Percentiles rank a stretch among this genome's conserved stretches.
Evolutionary conservation across 108 stramenopile species (phyloP).

Genomic region (Aurantiochytrium sp.): DNA sequence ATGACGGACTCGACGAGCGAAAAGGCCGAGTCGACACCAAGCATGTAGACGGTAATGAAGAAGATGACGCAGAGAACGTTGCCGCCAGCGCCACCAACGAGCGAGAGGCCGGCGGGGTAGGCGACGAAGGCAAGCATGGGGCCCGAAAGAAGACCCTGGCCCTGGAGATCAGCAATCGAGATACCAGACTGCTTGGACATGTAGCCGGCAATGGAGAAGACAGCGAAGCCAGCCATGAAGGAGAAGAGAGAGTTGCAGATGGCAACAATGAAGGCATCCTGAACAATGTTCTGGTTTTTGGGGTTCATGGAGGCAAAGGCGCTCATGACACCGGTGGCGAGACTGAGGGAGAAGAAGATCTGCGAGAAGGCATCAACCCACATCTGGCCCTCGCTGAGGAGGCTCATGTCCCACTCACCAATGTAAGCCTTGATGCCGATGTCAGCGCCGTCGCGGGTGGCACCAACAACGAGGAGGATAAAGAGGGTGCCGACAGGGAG

Average conservation of each 20-base stretch:
- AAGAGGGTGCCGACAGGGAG: not conserved
- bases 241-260: conserved; percentile 44
- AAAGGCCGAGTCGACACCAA: conserved; percentile 63
- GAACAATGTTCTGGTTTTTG: conserved; percentile 45
- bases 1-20: conserved; percentile 45
- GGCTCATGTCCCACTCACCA: conserved; percentile 46
- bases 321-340: conserved; percentile 56
- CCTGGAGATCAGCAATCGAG: conserved; percentile 7
- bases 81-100: conserved; percentile 43
- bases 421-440: conserved; percentile 48
- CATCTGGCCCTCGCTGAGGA: conserved; percentile 43
- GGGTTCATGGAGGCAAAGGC: conserved; percentile 55
- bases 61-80: conserved; percentile 49
- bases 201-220: conserved; percentile 58
- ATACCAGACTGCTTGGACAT: conserved; percentile 31
- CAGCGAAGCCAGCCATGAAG: conserved; percentile 59
- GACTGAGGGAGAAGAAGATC: conserved; percentile 54
- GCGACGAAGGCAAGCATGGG: conserved; percentile 51
- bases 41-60: conserved; percentile 50
- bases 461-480: not conserved
- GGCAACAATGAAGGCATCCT: conserved; percentile 49
- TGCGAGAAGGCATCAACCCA: conserved; percentile 59
- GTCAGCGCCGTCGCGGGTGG: not conserved
- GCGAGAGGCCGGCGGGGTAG: conserved; percentile 56
- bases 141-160: conserved; percentile 27